Base-by-base conservation (phyloP, 2,329 filamentous ascomycete genomes). In the Colletotrichum horii region DNA sequence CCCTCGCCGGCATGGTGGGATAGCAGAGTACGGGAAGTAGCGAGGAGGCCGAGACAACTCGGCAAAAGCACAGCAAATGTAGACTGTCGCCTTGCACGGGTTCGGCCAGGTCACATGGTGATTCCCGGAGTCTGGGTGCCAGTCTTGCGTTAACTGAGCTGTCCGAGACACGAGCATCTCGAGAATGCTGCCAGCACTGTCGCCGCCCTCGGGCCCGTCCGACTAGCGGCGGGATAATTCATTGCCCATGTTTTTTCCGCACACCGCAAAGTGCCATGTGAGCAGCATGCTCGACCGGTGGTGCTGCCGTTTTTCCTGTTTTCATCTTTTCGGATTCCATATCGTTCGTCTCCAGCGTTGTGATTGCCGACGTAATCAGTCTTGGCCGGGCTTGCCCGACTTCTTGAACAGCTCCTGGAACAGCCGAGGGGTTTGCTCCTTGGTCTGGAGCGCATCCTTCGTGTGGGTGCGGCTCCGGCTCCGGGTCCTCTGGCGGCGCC, bases 401-500 rank as follows among this genome's bases (percentile, higher is more conserved):
- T 73, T 61, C 36, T 61, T 69, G 34, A 61, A 56, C n/a, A 69
- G 26, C 36, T 77, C 77, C 32, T 70, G 71, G 14, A 43, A 43
- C 26, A 70, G 69, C 62, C 67, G 52, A 48, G 74, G 48, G 52
- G 61, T 55, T 52, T 73, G 75, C 12, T 71, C 75, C 16, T 55
- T 74, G 24, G 24, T 6, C 55, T 68, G 74, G 16, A 64, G 65
- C 22, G 34, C n/a, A 16, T 73, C 72, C 14, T 73, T 71, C 22
- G 48, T 66, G 67, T 74, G 77, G 24, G 60, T 71, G 38, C 84
- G 83, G 79, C 84, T 85, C 71, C 83, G 81, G 79, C 85, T 87
- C 69, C 84, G 81, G 15, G 84, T 84, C 67, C 84, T 80, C 75
- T 84, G 83, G n/a, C 83, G 83, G 62, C 84, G 83, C 26, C 83